Base-by-base conservation (phyloP, 2,329 filamentous ascomycete species). In the Colletotrichum coccodes region DNA sequence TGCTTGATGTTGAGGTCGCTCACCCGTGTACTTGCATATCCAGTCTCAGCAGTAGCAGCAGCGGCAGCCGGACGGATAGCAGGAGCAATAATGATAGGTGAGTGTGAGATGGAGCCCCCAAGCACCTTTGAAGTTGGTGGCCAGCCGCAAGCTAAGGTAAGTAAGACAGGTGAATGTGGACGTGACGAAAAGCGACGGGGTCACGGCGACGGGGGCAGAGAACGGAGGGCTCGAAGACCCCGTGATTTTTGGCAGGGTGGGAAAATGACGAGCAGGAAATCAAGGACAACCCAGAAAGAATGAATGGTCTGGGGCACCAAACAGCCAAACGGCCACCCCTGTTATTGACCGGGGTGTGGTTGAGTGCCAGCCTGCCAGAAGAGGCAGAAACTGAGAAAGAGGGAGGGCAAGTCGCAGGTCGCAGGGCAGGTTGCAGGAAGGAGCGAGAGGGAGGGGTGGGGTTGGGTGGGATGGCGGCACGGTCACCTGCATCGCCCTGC, bases 231-330 rank as follows among this genome's bases (percentile, higher is more conserved):
- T 62, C 26, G 34, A 38, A 58, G 63, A 62, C 67, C 63, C 63
- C 49, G 58, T 58, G 63, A 54, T 58, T 61, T 61, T 58, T 47
- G 46, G 18, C 18, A 28, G 28, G 32, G 23, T 53, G 50, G 50
- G 52, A 57, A 56, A 66, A 66, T 65, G 60, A 62, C 66, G 50
- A 64, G 69, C 56, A 61, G 44, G 42, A 58, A 68, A 68, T 21
- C 67, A 44, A 68, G 46, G 38, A n/a, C 34, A 49, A 62, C 34
- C 42, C 36, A 53, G 44, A 57, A 53, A 44, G 56, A 66, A 66
- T 68, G 61, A 59, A 23, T 30, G n/a, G 54, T 60, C 54, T 60
- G 66, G 61, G 66, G 61, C 66, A 60, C 34, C 61, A 65, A 49
- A 49, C 61, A 68, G 54, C 47, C 47, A 60, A 50, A 68, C 49